Conservation (phyloP, 345 rosid species). For the Eucalyptus cloeziana region DNA sequence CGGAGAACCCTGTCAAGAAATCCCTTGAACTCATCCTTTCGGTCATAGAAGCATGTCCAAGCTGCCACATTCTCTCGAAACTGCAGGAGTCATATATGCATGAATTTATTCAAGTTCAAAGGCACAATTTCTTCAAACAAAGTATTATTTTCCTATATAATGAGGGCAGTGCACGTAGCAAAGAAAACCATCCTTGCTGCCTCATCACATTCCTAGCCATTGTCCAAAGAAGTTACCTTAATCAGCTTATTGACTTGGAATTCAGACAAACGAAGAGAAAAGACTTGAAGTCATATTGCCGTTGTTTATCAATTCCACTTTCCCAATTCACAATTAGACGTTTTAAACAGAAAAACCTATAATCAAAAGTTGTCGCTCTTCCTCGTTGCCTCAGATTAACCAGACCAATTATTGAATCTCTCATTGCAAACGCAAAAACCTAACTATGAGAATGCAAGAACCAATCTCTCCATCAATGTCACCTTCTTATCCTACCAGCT, state of each 20-base stretch:
- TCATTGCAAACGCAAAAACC: background rate
- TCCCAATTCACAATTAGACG: background rate
- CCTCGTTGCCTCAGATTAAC: background rate
- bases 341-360: background rate
- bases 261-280: background rate
- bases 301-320: background rate
- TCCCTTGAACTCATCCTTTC: constrained; percentile 52
- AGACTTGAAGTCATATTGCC: background rate
- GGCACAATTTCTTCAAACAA: background rate
- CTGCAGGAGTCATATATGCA: constrained; percentile 19
- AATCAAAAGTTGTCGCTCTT: background rate
- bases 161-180: background rate
- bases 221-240: background rate
- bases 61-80: constrained; percentile 97
- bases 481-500: background rate
- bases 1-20: constrained; percentile 77
- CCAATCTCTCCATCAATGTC: background rate
- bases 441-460: background rate
- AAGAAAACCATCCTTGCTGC: background rate
- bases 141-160: background rate
- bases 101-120: background rate
- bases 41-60: constrained; percentile 89
- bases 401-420: background rate
- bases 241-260: background rate
- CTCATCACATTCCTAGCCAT: background rate